phyloP scores from a whole-genome alignment of 306 rosid species.

The Cucumis melo region DNA sequence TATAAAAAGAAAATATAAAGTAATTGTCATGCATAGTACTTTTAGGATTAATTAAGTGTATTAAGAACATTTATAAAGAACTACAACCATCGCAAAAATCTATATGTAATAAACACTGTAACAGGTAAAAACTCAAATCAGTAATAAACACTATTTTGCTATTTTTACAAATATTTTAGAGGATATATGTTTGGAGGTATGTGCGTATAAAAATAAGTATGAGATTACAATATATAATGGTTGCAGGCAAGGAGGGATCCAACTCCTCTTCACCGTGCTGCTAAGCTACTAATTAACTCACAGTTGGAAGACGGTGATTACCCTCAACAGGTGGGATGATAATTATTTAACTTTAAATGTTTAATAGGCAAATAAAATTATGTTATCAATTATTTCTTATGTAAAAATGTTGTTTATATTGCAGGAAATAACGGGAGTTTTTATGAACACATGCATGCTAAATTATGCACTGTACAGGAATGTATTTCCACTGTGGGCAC shows the following conservation, averaged over 20 bases:
- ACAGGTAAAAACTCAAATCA: too few relatives aligned
- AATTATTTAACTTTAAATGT: not conserved
- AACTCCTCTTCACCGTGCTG: not conserved
- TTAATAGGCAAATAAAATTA: not conserved
- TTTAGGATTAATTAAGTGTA: too few relatives aligned
- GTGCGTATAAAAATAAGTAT: too few relatives aligned
- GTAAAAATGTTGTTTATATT: not conserved
- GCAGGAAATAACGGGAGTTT: slow-evolving; percentile 29
- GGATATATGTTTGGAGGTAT: too few relatives aligned
- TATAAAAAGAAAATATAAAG: too few relatives aligned
- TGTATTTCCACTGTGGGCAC: not conserved
- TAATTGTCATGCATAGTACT: too few relatives aligned
- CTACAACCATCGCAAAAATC: too few relatives aligned
- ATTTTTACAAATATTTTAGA: too few relatives aligned
- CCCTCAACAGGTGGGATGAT: not conserved
- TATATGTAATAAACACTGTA: too few relatives aligned
- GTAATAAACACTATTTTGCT: too few relatives aligned
- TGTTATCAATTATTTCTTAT: not conserved
- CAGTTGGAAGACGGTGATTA: not conserved
- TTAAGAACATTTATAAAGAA: too few relatives aligned
- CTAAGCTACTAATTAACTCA: not conserved
- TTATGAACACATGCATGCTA: slow-evolving; percentile 25
- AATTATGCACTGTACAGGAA: not conserved
- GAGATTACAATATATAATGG: too few relatives aligned
- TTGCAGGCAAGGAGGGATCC: not conserved